Percentiles rank a stretch among this genome's conserved stretches.
phyloP scores from a whole-genome alignment of 345 rosid species.

The Bruguiera parviflora region DNA sequence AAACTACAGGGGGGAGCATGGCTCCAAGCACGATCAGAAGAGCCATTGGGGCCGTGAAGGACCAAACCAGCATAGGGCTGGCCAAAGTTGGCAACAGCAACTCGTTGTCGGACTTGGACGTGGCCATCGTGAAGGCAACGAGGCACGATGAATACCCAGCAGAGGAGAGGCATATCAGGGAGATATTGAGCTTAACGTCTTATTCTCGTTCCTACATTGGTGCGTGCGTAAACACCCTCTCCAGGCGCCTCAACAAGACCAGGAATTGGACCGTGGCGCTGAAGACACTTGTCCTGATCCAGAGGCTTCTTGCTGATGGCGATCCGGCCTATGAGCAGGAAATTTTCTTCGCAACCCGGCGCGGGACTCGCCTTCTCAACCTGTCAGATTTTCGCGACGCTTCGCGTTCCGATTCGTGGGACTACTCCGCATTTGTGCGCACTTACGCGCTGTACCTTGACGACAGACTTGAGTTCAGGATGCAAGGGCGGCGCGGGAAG shows the following conservation, averaged over 20 bases:
- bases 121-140: constrained; percentile 86
- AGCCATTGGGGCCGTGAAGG: constrained; percentile 84
- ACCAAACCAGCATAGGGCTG: constrained; percentile 80
- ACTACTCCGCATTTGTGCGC: constrained; percentile 78
- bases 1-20: constrained; percentile 28
- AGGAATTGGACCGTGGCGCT: constrained; percentile 83
- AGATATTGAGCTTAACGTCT: constrained; percentile 68
- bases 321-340: constrained; percentile 80
- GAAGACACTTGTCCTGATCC: constrained; percentile 67
- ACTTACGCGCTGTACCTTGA: constrained; percentile 74
- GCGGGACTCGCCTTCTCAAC: constrained; percentile 76
- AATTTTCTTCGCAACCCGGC: constrained; percentile 82
- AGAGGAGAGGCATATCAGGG: constrained; percentile 67
- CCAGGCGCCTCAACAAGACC: constrained; percentile 76
- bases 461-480: constrained; percentile 65
- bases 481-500: constrained; percentile 60
- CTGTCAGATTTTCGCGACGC: constrained; percentile 74
- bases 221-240: constrained; percentile 51
- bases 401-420: constrained; percentile 63
- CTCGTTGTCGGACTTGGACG: constrained; percentile 64
- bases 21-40: constrained; percentile 63
- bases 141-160: constrained; percentile 86
- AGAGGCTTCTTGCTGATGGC: constrained; percentile 57
- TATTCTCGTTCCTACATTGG: constrained; percentile 56
- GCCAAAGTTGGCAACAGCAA: constrained; percentile 75